Conservation (phyloP, 2,329 filamentous ascomycete genomes). For the Stenocarpella maydis region DNA sequence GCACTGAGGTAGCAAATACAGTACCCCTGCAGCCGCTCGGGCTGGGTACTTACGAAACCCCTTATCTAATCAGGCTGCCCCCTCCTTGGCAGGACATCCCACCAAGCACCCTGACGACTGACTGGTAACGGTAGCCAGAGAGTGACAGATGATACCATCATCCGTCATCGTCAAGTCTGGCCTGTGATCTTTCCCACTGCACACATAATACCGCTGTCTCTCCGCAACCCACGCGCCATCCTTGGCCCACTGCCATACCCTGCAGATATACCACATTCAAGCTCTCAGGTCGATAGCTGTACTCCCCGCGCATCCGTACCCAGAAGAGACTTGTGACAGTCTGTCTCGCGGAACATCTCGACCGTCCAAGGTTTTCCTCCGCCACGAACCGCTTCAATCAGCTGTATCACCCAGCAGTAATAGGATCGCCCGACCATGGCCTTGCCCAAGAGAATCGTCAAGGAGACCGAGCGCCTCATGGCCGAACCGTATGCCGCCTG, state of each 20-base stretch:
- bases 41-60: not conserved
- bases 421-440: constrained; percentile 60
- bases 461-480: constrained; percentile 97
- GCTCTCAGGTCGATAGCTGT: not conserved
- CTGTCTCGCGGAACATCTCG: not conserved
- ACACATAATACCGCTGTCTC: not conserved
- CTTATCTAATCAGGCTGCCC: constrained; percentile 30
- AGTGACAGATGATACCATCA: constrained; percentile 19
- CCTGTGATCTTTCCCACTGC: not conserved
- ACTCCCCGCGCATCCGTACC: not conserved
- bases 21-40: no score
- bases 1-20: no score
- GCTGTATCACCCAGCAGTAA: not conserved
- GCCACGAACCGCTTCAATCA: not conserved
- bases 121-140: not conserved
- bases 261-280: not conserved
- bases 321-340: not conserved
- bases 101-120: constrained; percentile 9
- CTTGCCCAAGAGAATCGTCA: constrained; percentile 95
- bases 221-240: not conserved
- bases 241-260: not conserved
- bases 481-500: constrained; percentile 80
- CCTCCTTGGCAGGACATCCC: constrained; percentile 19
- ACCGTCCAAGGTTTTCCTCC: not conserved
- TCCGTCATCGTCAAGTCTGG: not conserved